Evolutionary conservation across 2,329 filamentous ascomycete genomes (phyloP).

Genomic region (Aspergillus terreus): DNA sequence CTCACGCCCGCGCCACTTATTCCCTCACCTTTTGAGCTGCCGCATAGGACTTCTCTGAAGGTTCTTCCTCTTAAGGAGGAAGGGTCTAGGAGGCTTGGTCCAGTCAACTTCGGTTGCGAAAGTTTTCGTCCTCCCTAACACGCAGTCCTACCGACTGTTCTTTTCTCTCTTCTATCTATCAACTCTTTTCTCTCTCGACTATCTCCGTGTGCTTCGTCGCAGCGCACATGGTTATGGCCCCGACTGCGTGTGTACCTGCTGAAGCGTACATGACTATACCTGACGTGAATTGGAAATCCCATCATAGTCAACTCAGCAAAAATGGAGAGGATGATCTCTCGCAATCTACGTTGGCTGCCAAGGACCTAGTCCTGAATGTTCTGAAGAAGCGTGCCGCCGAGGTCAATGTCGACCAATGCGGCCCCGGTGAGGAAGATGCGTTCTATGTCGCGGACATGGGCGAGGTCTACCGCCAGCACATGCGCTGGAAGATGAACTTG

Average conservation of each 20-base stretch:
- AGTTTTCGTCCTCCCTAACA: constrained; percentile 95
- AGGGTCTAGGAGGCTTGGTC: constrained; percentile 99
- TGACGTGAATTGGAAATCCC: constrained; percentile 27
- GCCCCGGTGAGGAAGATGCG: constrained; percentile 89
- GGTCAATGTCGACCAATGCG: constrained; percentile 84
- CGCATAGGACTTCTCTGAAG: constrained; percentile 98
- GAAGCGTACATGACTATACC: constrained; percentile 38
- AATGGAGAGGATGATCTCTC: constrained; percentile 44
- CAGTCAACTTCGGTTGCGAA: constrained; percentile 83
- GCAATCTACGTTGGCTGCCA: constrained; percentile 53
- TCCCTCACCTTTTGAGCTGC: constrained; percentile 77
- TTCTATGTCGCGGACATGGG: constrained; percentile 98
- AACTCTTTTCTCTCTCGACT: constrained; percentile 11
- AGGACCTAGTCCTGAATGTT: constrained; percentile 80
- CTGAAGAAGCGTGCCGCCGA: constrained; percentile 78
- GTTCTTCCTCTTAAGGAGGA: constrained; percentile 99
- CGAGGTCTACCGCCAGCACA: constrained; percentile 96
- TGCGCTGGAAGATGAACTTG: constrained; percentile 95
- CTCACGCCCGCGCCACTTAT: constrained; percentile 45
- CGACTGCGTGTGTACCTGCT: constrained; percentile 59
- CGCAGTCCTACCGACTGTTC: constrained; percentile 24
- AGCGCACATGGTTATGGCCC: constrained; percentile 64
- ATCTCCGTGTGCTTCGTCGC: constrained; percentile 25
- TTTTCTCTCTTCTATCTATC: constrained; percentile 9
- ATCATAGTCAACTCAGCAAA: constrained; percentile 33